A percentile compares a stretch with the other conserved stretches of the same genome.
phyloP scores from a whole-genome alignment of 2,329 filamentous ascomycete genomes.

The Aspergillus pseudoglaucus region DNA sequence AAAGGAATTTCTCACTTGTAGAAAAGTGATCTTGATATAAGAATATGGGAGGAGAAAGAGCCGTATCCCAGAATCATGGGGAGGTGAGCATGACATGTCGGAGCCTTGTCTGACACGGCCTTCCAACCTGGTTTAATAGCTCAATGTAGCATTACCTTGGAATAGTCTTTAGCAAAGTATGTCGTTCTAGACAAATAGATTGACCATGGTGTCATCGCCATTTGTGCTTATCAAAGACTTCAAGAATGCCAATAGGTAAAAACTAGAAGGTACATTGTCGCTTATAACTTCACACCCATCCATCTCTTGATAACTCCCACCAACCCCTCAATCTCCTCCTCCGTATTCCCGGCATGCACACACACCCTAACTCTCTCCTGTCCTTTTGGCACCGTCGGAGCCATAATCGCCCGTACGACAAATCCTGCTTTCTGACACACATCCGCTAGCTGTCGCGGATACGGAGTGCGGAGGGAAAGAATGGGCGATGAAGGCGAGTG shows the following conservation, averaged over 20 bases:
- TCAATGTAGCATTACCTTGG: too few relatives aligned
- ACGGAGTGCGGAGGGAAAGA: conserved; percentile 54
- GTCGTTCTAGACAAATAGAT: too few relatives aligned
- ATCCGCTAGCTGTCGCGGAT: conserved; percentile 53
- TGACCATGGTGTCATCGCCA: not conserved
- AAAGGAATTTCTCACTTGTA: too few relatives aligned
- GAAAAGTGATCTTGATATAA: too few relatives aligned
- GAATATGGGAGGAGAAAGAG: too few relatives aligned
- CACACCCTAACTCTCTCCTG: conserved; percentile 61
- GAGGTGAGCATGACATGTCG: too few relatives aligned
- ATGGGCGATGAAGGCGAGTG: conserved; percentile 55
- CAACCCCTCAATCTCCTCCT: conserved; percentile 51
- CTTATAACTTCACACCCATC: conserved; percentile 23
- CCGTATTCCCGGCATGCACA: conserved; percentile 60
- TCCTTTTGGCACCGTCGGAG: conserved; percentile 60
- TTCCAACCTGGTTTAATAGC: too few relatives aligned
- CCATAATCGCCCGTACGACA: conserved; percentile 59
- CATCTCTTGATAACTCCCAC: conserved; percentile 45
- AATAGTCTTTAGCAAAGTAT: too few relatives aligned
- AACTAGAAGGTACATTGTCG: not conserved
- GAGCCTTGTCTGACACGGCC: too few relatives aligned
- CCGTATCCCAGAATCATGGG: too few relatives aligned
- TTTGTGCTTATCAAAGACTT: too few relatives aligned
- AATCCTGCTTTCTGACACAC: conserved; percentile 55
- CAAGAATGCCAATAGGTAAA: too few relatives aligned